A percentile compares a stretch with the other conserved stretches of the same genome.
These are phyloP conservation scores for Aspergillus piperis DNA, from an alignment of 2,329 filamentous ascomycete species.

Conservation along the genomic window DNA sequence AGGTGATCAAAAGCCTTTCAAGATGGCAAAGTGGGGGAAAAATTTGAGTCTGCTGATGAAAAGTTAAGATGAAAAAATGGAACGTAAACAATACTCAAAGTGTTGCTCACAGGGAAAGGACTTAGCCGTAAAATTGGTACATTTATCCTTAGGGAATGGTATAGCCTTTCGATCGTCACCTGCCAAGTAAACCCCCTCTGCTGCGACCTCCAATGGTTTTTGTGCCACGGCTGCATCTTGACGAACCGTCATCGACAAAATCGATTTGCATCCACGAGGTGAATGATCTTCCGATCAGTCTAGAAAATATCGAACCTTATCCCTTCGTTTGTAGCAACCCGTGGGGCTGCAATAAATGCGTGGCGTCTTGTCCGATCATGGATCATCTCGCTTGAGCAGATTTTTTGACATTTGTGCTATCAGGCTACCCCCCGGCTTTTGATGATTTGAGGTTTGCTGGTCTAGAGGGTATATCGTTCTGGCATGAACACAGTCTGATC, in stretches of 20 bases:
- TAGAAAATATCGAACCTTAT: not conserved
- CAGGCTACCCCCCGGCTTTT: too few relatives aligned
- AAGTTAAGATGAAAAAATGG: not conserved
- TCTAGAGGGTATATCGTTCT: too few relatives aligned
- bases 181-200: not conserved
- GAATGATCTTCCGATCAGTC: not conserved
- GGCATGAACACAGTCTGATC: constrained; percentile 27
- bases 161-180: not conserved
- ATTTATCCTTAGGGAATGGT: not conserved
- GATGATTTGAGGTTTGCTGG: too few relatives aligned
- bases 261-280: not conserved
- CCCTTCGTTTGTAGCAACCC: not conserved
- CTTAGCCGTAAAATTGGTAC: not conserved
- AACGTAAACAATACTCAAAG: too few relatives aligned
- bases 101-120: not conserved
- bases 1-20: not conserved
- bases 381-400: too few relatives aligned
- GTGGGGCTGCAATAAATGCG: not conserved
- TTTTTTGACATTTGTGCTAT: too few relatives aligned
- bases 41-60: too few relatives aligned
- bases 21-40: too few relatives aligned
- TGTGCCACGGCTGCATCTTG: not conserved
- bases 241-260: not conserved
- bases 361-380: not conserved
- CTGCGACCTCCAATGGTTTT: not conserved